Base-by-base conservation (phyloP, 306 rosid genomes). In the Dalbergia oliveri region DNA sequence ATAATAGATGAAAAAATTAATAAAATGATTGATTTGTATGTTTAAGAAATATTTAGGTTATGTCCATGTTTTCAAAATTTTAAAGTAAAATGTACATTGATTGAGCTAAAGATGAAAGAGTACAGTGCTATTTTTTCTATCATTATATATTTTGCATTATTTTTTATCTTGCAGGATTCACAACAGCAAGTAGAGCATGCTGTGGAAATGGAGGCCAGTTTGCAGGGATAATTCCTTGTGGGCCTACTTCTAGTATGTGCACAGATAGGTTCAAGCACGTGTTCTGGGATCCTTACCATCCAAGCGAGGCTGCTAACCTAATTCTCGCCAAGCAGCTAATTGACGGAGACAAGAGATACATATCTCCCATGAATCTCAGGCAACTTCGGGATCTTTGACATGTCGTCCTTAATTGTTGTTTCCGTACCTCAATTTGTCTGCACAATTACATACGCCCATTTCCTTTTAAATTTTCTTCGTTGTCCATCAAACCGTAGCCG, bases 261-360 rank as follows among this genome's bases (percentile, higher is more conserved):
- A 26, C 82, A 0, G 98, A 95, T 45, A 82, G 98, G 62, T 41
- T 83, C 19, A 83, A 73, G 83, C 97, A 95, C 76, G 97, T 95
- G 6, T 95, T 95, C 80, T 95, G 98, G 98, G 98, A 95, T 86
- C 99, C 98, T 34, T 93, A 91, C 75, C 99, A 95, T 54, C 98
- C 99, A 11, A 95, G 98, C 33, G 98, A 95, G 35, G 97, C 99
- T 64, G 91, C 99, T 43, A 93, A 95, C 73, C 77, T 95, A 26
- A 77, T 95, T 18, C 68, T 95, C 0, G 94, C 97, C 80, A 93
- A 93, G 56, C 88, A 91, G 64, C 83, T 95, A 59, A 81, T 95
- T 15, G 93, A 95, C 21, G 99, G 99, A 50, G 97, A 90, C 84
- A 73, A 59, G 4, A 89, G 84, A 80, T 66, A 70, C 82, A 91